Evolutionary conservation across 192 early-diverging fungal genomes (phyloP), one percentile per base, ranked within the genome.

Genomic region (Backusella morwellensis): DNA sequence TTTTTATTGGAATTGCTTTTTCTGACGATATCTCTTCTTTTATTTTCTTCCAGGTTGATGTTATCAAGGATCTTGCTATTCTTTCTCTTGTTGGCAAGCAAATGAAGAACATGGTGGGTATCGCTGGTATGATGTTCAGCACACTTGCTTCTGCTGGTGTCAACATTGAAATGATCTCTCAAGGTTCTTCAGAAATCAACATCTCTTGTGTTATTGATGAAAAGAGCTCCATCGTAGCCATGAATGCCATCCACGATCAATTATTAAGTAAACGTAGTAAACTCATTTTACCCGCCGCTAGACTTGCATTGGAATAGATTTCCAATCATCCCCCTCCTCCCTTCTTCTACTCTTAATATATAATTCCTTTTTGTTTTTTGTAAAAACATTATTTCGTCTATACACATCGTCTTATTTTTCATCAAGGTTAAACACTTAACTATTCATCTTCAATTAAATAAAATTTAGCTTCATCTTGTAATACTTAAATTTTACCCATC

Each of bases 141-240:
- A 95, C 93, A 3, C 85, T 99, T 44, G 95, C 96, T 17, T 91
- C 89, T 66, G 90, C 93, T 56, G 85, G 89, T 73, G 92, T 99
- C 77, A 99, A 99, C 80, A 98, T 99, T 80, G 98, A 99, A 84
- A 99, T 99, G 98, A 99, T 99, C 67, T 96, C 94, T 17, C 98
- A 99, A 85, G 98, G 98, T 42, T 95, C 98, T 3, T 94, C 92
- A 11, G 98, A 99, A 84, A 98, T 99, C 80, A 99, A 99, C 82
- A 99, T 99, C 76, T 95, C 93, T 23, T 99, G 98, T 76, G 96
- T 99, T 9, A 96, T 99, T 82, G 89, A 93, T 35, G 91, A 93
- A 71, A 69, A 82, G 72, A 88, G 88, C 54, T 90, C 95, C 2
- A 80, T 87, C 5, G 82, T 81, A 9, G 98, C 98, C 5, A 83